Evolutionary conservation across 495 filamentous ascomycete species (phyloP).

Genomic region (Penicillium fimorum): DNA sequence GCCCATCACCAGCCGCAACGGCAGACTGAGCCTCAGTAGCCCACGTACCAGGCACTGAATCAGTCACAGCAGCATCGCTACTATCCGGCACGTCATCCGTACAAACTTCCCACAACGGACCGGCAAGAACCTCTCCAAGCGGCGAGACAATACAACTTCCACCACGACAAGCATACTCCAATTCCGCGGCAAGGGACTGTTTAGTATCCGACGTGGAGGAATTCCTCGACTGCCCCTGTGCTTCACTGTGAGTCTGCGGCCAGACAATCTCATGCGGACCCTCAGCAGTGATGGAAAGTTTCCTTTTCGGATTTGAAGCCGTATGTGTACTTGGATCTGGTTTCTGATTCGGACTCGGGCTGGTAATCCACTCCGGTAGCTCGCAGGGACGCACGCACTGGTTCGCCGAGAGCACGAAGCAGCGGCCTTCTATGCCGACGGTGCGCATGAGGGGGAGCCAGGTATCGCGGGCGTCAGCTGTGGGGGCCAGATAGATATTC

Average conservation of each 20-base stretch:
- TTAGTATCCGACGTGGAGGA: not conserved
- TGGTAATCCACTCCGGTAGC: conserved; percentile 56
- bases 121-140: conserved; percentile 70
- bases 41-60: conserved; percentile 1
- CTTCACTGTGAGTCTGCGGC: conserved; percentile 27
- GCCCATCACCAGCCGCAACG: conserved; percentile 23
- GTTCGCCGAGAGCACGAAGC: conserved; percentile 85
- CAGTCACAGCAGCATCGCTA: conserved; percentile 13
- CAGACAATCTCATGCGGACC: conserved; percentile 56
- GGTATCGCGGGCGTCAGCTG: conserved; percentile 79
- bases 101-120: conserved; percentile 76
- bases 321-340: not conserved
- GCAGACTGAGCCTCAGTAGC: not conserved
- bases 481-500: conserved; percentile 89
- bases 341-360: not conserved
- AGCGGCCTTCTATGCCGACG: conserved; percentile 73
- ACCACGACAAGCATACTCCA: conserved; percentile 46
- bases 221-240: not conserved
- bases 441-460: conserved; percentile 85
- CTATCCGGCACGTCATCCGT: conserved; percentile 48
- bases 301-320: conserved; percentile 15
- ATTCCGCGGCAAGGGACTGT: not conserved
- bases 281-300: conserved; percentile 42
- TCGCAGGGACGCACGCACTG: conserved; percentile 67
- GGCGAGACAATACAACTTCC: conserved; percentile 83